Percentiles rank a stretch among this genome's conserved stretches.
These are phyloP conservation scores for Boletus austroedulis DNA, from an alignment of 1,284 basidiomycete species.

Conservation along the genomic window DNA sequence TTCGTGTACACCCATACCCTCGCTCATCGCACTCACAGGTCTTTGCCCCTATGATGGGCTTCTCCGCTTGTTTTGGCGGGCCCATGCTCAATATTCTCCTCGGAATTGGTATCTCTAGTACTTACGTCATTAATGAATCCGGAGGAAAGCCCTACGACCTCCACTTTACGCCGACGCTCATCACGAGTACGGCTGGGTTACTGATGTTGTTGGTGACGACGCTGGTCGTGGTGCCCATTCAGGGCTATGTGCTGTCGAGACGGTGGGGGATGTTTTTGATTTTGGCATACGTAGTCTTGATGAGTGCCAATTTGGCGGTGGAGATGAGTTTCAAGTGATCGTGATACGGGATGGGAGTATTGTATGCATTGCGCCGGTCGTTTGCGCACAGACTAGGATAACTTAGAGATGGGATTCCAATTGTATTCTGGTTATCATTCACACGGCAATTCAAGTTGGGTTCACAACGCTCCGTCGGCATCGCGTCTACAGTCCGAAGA, in stretches of 20 bases:
- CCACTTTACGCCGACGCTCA: conserved; percentile 77
- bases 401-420: too few species aligned
- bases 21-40: conserved; percentile 41
- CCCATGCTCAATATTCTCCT: conserved; percentile 98
- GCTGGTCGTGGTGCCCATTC: conserved; percentile 82
- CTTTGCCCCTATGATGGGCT: conserved; percentile 85
- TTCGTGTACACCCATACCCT: neutral
- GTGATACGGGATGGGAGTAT: neutral
- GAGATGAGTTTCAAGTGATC: conserved; percentile 44
- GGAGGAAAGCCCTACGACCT: conserved; percentile 59
- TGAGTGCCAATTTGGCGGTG: conserved; percentile 74
- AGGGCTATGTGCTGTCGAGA: conserved; percentile 77
- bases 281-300: conserved; percentile 66
- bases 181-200: conserved; percentile 81
- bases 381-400: too few species aligned
- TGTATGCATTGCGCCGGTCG: neutral
- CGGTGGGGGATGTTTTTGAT: conserved; percentile 82
- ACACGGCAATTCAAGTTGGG: too few species aligned
- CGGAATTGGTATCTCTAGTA: conserved; percentile 79
- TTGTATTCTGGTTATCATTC: too few species aligned
- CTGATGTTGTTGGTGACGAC: conserved; percentile 73
- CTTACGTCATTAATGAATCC: conserved; percentile 65
- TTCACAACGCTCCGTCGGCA: too few species aligned
- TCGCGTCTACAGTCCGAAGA: neutral
- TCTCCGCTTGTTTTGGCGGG: conserved; percentile 91